Evolutionary conservation across 2,329 filamentous ascomycete genomes (phyloP), one percentile per base, ranked within the genome.

Genomic region (Emmonsia crescens): DNA sequence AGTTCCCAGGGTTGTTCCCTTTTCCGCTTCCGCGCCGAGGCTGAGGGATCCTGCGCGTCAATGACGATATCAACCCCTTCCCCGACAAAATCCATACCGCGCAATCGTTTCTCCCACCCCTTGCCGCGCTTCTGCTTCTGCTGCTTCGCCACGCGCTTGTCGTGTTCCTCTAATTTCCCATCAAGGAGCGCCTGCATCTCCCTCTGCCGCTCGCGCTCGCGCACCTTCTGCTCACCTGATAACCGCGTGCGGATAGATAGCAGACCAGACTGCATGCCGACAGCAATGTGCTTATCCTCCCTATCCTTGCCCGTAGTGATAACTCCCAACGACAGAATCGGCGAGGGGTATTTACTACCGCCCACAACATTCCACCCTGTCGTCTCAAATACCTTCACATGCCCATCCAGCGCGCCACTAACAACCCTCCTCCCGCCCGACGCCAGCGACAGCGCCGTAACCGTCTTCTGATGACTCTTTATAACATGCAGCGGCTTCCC

Each of bases 311-410:
- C 86, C 9, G 85, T 81, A 14, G 83, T 80, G 65, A 96, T 85
- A 51, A 96, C 88, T 63, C 83, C 84, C 63, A 97, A 82, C 10
- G 91, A 89, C 14, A 99, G 84, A 62, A 99, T 89, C 0, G 94
- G 94, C 1, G 91, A 89, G 5, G 91, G 87, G 75, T 97, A 99
- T 77, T 97, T 99, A 64, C 89, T 85, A 59, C 90, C 93, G 46
- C 90, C 88, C n/a, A 97, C 92, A 8, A 97, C 89, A 72, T 96
- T 96, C 94, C 94, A 99, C 58, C 85, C 87, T 0, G 86, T 87
- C 0, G 92, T 96, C 76, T 97, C 93, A 70, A 96, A 97, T 46
- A 99, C 85, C 77, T 99, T 99, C 77, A 97, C 87, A 75, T 97
- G 94, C 10, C 94, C 95, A 74, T 99, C 94, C 54, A 99, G 81